Base-by-base conservation (phyloP, 2,329 filamentous ascomycete genomes). In the Penicillium sp. region DNA sequence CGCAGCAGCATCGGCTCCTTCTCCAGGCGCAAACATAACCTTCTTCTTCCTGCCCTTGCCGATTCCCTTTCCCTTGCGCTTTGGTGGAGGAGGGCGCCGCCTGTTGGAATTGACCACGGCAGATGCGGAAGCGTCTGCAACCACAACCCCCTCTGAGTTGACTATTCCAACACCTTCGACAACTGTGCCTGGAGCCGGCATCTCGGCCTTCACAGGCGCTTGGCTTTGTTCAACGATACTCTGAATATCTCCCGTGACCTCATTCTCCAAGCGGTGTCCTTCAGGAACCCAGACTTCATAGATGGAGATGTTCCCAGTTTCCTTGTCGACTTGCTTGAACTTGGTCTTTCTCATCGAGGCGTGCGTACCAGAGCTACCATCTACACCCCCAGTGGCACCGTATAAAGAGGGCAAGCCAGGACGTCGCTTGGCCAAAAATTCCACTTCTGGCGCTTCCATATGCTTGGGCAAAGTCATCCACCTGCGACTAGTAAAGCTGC, bases 271-370 rank as follows among this genome's bases (percentile, higher is more conserved):
- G 4, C 72, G 70, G 58, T 92, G 84, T 0, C 87, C 88, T 40
- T 90, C 84, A 4, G 80, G 77, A 3, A 94, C 75, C 13, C 86
- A 84, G 6, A 92, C 80, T 54, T 93, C 86, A 61, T 92, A 87
- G 2, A 90, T 81, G 44, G 85, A 86, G 7, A 85, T 75, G 52
- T 90, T 90, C 15, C 89, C 89, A 15, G 72, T 74, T 1, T 79
- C 78, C 3, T 82, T 80, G 57, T 94, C 86, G 8, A 82, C 70
- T 49, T 83, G 80, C 52, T 84, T 79, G 36, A 95, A 85, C 14
- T 84, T 92, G 0, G 85, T 86, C 55, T 84, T 84, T 6, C 85
- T 82, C 53, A 92, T 85, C 3, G 78, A 73, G 62, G 34, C 75
- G 60, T 52, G 50, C 6, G 53, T 53, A 26, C 51, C 35, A 15